A percentile compares a stretch with the other conserved stretches of the same genome.
These are phyloP conservation scores for Keithomyces neogunnii DNA, from an alignment of 2,329 filamentous ascomycete species.

Conservation along the genomic window DNA sequence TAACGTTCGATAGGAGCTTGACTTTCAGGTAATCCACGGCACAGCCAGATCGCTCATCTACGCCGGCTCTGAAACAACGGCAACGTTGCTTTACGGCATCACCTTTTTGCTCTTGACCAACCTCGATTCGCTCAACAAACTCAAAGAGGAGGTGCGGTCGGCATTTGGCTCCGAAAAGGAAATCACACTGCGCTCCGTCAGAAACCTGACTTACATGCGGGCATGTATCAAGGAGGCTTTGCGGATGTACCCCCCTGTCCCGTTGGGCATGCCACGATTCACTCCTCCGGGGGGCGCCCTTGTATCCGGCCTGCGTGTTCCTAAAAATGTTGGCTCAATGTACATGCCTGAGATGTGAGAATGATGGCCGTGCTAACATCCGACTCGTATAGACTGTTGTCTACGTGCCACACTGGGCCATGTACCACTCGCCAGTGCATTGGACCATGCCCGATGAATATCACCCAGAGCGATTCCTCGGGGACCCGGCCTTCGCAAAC, in stretches of 20 bases:
- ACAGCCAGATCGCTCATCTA: conserved; percentile 13
- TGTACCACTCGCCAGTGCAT: neutral
- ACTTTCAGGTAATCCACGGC: neutral
- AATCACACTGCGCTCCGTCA: conserved; percentile 7
- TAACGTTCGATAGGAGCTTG: conserved; percentile 3
- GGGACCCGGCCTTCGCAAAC: conserved; percentile 19
- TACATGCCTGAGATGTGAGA: neutral
- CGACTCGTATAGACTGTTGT: neutral
- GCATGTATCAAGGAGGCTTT: conserved; percentile 31
- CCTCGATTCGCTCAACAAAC: conserved; percentile 17
- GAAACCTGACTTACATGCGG: conserved; percentile 19
- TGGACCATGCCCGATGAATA: conserved; percentile 30
- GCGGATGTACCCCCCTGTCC: conserved; percentile 27
- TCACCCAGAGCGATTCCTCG: conserved; percentile 37
- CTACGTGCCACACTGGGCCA: neutral
- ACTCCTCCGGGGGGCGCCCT: conserved; percentile 26
- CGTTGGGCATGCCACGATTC: conserved; percentile 22
- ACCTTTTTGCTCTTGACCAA: conserved; percentile 19
- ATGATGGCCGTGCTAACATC: neutral
- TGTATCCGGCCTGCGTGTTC: neutral
- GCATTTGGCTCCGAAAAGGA: conserved; percentile 6
- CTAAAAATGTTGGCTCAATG: neutral
- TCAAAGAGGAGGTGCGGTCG: conserved; percentile 22
- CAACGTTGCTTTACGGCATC: conserved; percentile 15
- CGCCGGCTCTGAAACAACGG: conserved; percentile 22